phyloP scores from a whole-genome alignment of 2,329 filamentous ascomycete genomes.

The Diaporthe ilicicola region DNA sequence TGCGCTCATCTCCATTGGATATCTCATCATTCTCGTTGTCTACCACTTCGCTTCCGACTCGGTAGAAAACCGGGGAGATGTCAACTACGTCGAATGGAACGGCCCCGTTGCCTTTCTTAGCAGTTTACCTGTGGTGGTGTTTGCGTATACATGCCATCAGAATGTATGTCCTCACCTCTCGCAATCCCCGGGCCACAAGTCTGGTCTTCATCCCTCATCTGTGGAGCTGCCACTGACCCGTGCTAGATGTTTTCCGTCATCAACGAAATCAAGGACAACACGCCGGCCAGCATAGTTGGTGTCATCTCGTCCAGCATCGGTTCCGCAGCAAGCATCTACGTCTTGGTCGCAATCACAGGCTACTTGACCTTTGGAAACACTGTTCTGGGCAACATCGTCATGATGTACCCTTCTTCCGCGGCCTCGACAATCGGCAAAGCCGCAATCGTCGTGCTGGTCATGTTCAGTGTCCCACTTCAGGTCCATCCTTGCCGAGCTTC shows the following conservation, averaged over 20 bases:
- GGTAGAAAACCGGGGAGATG: conserved; percentile 73
- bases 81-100: conserved; percentile 81
- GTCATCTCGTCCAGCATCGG: conserved; percentile 89
- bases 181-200: background rate
- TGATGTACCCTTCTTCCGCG: conserved; percentile 83
- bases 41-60: conserved; percentile 90
- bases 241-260: conserved; percentile 95
- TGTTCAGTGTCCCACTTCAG: conserved; percentile 95
- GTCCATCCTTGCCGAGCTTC: conserved; percentile 97
- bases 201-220: background rate
- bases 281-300: conserved; percentile 76
- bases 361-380: conserved; percentile 95
- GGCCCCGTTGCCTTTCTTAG: conserved; percentile 82
- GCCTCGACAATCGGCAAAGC: conserved; percentile 92
- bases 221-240: conserved; percentile 39
- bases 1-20: conserved; percentile 91
- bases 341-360: conserved; percentile 91
- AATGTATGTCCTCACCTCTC: conserved; percentile 68
- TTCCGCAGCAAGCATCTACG: conserved; percentile 84
- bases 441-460: conserved; percentile 94
- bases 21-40: conserved; percentile 90
- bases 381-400: conserved; percentile 90
- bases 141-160: conserved; percentile 99
- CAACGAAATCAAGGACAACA: conserved; percentile 91
- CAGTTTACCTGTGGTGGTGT: conserved; percentile 93